phyloP scores from a whole-genome alignment of 768 basidiomycete species.

The Infundibulicybe gibba region DNA sequence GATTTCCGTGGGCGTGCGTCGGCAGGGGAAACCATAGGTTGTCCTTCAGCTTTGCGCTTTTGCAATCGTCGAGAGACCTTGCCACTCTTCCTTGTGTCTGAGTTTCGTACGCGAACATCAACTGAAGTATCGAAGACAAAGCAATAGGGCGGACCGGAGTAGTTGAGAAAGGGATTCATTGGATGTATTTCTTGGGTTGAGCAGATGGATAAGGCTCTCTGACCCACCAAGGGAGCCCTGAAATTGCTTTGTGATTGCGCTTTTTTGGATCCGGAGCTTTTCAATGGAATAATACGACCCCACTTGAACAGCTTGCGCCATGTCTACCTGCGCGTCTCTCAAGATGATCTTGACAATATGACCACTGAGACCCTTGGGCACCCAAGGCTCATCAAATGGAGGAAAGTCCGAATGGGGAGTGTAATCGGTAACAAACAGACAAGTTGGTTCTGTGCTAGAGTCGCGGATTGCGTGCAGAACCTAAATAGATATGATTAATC shows the following conservation, averaged over 20 bases:
- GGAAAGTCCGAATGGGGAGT: constrained; percentile 40
- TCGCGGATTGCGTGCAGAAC: constrained; percentile 38
- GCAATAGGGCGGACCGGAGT: too few species aligned
- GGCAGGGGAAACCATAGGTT: neutral
- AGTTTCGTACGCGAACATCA: neutral
- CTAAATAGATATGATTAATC: constrained; percentile 25
- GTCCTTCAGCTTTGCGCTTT: neutral
- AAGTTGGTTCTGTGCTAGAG: constrained; percentile 23
- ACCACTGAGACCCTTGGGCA: constrained; percentile 38
- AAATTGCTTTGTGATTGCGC: constrained; percentile 21
- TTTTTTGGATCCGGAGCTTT: constrained; percentile 46
- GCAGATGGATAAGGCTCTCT: constrained; percentile 37
- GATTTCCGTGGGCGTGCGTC: constrained; percentile 1
- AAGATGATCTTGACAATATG: constrained; percentile 50
- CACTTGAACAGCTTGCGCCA: constrained; percentile 28
- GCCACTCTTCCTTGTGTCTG: constrained; percentile 27
- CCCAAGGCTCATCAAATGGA: constrained; percentile 28
- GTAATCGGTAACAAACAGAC: constrained; percentile 65
- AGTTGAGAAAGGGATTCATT: constrained; percentile 21
- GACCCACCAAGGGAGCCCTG: constrained; percentile 45
- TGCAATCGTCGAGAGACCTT: constrained; percentile 4
- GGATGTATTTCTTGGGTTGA: constrained; percentile 31
- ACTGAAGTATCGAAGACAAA: too few species aligned
- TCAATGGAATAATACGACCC: constrained; percentile 46
- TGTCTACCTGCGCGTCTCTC: constrained; percentile 41